Conservation (phyloP, 805 yeast genomes). For the Myxozyma geophila region DNA sequence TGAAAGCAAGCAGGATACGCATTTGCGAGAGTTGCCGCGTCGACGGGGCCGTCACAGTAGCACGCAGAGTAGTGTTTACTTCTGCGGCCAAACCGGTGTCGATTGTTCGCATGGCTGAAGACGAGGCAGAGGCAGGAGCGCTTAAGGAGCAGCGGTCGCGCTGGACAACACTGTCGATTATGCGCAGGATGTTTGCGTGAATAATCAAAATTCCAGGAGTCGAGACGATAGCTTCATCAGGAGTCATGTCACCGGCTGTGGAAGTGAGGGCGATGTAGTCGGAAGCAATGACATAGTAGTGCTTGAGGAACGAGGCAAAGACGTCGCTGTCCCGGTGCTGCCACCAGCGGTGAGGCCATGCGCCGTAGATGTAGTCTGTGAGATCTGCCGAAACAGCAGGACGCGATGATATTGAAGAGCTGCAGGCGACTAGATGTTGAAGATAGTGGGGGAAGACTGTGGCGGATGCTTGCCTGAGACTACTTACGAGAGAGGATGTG, state of each 20-base stretch:
- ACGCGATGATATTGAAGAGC: slow-evolving; percentile 12
- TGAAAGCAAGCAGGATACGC: slow-evolving; percentile 43
- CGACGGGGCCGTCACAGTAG: slow-evolving; percentile 9
- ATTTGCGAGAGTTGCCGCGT: slow-evolving; percentile 32
- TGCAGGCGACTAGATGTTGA: slow-evolving; percentile 37
- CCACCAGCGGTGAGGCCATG: slow-evolving; percentile 48
- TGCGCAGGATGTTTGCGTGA: slow-evolving; percentile 40
- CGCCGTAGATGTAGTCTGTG: slow-evolving; percentile 40
- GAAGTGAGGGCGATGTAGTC: slow-evolving; percentile 36
- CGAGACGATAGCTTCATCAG: slow-evolving; percentile 36
- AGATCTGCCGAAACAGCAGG: slow-evolving; percentile 30
- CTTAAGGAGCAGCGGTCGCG: slow-evolving; percentile 1
- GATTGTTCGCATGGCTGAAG: background rate
- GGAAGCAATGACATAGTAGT: slow-evolving; percentile 46
- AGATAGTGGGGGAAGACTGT: slow-evolving; percentile 41
- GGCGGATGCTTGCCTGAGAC: background rate
- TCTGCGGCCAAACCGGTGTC: slow-evolving; percentile 11
- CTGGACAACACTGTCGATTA: slow-evolving; percentile 37
- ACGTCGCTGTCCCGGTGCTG: slow-evolving; percentile 45
- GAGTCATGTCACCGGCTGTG: slow-evolving; percentile 28
- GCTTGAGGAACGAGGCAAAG: slow-evolving; percentile 50
- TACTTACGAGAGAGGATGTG: background rate
- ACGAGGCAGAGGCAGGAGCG: background rate
- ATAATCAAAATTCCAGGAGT: slow-evolving; percentile 45
- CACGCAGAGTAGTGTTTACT: slow-evolving; percentile 19